Percentiles rank a stretch among this genome's conserved stretches.
phyloP scores from a whole-genome alignment of 768 basidiomycete species.

The Auricularia sp. region DNA sequence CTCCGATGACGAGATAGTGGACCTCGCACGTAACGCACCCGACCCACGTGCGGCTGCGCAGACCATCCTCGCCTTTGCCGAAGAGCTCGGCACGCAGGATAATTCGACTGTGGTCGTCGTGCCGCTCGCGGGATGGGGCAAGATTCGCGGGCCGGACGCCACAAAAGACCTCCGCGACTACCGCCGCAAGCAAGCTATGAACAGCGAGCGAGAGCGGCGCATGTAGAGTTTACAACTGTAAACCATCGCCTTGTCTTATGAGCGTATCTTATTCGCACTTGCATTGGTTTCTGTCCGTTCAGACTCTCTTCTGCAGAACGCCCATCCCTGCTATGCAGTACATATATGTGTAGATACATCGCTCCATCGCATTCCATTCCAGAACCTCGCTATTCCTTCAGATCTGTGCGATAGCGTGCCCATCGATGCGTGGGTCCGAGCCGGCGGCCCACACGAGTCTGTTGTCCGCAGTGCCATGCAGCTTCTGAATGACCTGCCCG shows the following conservation, averaged over 20 bases:
- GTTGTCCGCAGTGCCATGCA: constrained; percentile 50
- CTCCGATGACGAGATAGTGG: constrained; percentile 90
- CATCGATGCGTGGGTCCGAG: constrained; percentile 80
- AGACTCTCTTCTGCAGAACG: not conserved
- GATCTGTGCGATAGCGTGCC: constrained; percentile 79
- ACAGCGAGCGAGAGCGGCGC: constrained; percentile 21
- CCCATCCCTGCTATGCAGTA: not conserved
- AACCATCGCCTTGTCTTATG: not conserved
- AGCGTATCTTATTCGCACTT: too few species aligned
- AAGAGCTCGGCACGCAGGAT: constrained; percentile 81
- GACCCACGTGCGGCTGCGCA: constrained; percentile 77
- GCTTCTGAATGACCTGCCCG: constrained; percentile 83
- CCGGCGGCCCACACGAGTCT: constrained; percentile 89
- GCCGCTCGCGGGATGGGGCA: constrained; percentile 88
- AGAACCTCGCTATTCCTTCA: not conserved
- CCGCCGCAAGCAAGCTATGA: constrained; percentile 40
- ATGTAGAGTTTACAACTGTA: constrained; percentile 11
- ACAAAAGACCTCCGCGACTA: constrained; percentile 81
- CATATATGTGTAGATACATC: constrained; percentile 7
- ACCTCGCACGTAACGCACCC: constrained; percentile 62
- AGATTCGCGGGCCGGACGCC: constrained; percentile 64
- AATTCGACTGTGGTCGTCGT: constrained; percentile 88
- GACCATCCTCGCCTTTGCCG: constrained; percentile 72
- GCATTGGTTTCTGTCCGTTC: too few species aligned
- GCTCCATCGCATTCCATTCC: not conserved